Base-by-base conservation (phyloP, 164 flowering plant species). In the Vitis riparia region DNA sequence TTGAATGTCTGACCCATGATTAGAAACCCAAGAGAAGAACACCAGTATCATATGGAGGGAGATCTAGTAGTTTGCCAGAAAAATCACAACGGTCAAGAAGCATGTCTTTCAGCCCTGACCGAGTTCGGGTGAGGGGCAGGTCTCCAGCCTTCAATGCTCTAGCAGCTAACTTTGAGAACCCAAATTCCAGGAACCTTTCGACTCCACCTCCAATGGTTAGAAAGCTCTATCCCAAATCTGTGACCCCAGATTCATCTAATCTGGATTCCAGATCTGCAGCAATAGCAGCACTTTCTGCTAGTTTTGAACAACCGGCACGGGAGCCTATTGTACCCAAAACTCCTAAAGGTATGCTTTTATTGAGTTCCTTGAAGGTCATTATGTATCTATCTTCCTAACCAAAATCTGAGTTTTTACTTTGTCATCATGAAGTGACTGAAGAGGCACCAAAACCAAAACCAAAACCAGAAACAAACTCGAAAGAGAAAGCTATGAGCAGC, bases 131-230 rank as follows among this genome's bases (percentile, higher is more conserved):
- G 23, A 85, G 99, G 81, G 99, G 99, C 68, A 81, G 98, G 66
- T 96, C 99, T 70, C 99, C 99, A 11, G 98, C 98, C 60, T 95
- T 95, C 78, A 93, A 82, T 81, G 97, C 98, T 12, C 82, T 95
- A 8, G 99, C 99, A 74, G 92, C 99, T 66, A 84, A 62, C 66
- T 95, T 95, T 78, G 99, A 95, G 83, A 90, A 80, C 66, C 77
- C 92, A 62, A 91, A 76, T 81, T 71, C 94, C 48, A 88, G 99
- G 69, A 95, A 95, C 73, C 91, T 91, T 61, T 95, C 99, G 65
- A 93, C 98, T 77, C 99, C 99, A 52, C 97, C 99, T 11, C 98
- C 99, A 19, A 67, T 86, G 60, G 97, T 85, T 71, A 87, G 94
- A 65, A 95, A 95, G 84, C 59, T 90, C 57, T 93, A 87, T 75